A percentile compares a stretch with the other conserved stretches of the same genome.
Evolutionary conservation across 306 rosid genomes (phyloP).

Genomic region (Fragaria vesca): DNA sequence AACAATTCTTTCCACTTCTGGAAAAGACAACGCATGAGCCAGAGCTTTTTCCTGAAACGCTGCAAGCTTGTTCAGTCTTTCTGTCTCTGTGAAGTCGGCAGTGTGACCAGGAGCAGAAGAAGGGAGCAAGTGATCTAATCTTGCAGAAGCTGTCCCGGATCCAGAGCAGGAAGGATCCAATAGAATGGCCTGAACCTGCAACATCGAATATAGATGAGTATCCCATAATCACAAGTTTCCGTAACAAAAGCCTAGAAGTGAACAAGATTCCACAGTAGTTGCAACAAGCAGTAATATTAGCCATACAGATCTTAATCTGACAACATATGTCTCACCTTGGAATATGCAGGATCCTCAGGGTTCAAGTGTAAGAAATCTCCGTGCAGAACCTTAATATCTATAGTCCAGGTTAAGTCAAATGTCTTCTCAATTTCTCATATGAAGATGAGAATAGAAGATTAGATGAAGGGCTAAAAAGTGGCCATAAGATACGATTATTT

Average conservation of each 20-base stretch:
- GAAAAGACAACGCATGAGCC: constrained; percentile 75
- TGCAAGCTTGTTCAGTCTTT: constrained; percentile 83
- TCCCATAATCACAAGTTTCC: not conserved
- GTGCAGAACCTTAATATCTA: constrained; percentile 73
- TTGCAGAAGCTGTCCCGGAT: constrained; percentile 77
- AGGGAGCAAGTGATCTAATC: constrained; percentile 88
- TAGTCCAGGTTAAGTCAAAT: constrained; percentile 44
- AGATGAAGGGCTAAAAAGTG: not conserved
- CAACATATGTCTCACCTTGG: constrained; percentile 53
- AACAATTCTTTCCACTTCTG: constrained; percentile 67
- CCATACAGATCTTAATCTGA: constrained; percentile 11
- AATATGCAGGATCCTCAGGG: constrained; percentile 62
- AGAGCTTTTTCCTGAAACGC: constrained; percentile 83
- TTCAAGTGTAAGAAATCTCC: constrained; percentile 71
- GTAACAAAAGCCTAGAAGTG: not conserved
- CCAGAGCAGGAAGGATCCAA: constrained; percentile 95
- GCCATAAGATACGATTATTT: not conserved
- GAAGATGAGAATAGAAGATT: constrained; percentile 1
- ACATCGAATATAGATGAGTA: constrained; percentile 12
- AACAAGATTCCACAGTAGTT: not conserved
- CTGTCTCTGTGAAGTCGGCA: constrained; percentile 33
- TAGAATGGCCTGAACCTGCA: constrained; percentile 75
- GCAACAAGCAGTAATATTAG: not conserved
- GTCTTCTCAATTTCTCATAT: not conserved
- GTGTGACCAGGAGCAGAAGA: constrained; percentile 53